Conservation (phyloP, 1,284 basidiomycete species). For the Earliella scabrosa region DNA sequence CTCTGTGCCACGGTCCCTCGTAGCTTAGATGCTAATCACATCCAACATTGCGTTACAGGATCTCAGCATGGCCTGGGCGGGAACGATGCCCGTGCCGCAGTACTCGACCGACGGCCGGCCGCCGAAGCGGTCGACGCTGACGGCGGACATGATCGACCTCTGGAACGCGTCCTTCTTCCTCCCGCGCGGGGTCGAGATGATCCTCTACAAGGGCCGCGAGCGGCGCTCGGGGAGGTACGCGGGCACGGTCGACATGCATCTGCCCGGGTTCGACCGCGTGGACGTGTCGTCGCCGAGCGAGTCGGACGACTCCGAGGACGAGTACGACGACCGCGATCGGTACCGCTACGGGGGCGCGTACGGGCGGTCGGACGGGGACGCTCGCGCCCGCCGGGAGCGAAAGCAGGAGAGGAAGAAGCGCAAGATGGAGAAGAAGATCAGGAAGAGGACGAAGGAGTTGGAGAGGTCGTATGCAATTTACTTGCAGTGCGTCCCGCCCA, state of each 20-base stretch:
- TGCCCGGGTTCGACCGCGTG: slow-evolving; percentile 51
- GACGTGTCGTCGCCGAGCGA: slow-evolving; percentile 36
- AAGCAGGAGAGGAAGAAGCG: slow-evolving; percentile 59
- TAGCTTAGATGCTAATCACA: not conserved
- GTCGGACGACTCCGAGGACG: slow-evolving; percentile 38
- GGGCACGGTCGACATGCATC: slow-evolving; percentile 56
- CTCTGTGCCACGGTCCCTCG: slow-evolving; percentile 1
- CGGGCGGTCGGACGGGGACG: slow-evolving; percentile 42
- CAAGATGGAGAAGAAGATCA: slow-evolving; percentile 64
- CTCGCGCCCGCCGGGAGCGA: slow-evolving; percentile 47
- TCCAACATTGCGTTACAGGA: slow-evolving; percentile 48
- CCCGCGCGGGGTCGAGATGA: slow-evolving; percentile 69
- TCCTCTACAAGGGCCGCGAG: slow-evolving; percentile 76
- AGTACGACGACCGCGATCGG: slow-evolving; percentile 43
- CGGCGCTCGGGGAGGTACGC: slow-evolving; percentile 65
- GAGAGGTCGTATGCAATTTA: slow-evolving; percentile 67
- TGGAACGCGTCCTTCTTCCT: slow-evolving; percentile 80
- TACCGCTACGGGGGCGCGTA: slow-evolving; percentile 45
- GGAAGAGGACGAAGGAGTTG: slow-evolving; percentile 58
- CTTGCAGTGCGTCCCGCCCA: slow-evolving; percentile 49
- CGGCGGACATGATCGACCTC: slow-evolving; percentile 72
- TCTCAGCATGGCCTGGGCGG: slow-evolving; percentile 70
- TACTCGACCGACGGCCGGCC: slow-evolving; percentile 47
- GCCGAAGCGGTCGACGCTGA: slow-evolving; percentile 60
- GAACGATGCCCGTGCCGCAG: slow-evolving; percentile 66